Evolutionary conservation across 192 early-diverging fungal species (phyloP).

Genomic region (Geranomyces variabilis): DNA sequence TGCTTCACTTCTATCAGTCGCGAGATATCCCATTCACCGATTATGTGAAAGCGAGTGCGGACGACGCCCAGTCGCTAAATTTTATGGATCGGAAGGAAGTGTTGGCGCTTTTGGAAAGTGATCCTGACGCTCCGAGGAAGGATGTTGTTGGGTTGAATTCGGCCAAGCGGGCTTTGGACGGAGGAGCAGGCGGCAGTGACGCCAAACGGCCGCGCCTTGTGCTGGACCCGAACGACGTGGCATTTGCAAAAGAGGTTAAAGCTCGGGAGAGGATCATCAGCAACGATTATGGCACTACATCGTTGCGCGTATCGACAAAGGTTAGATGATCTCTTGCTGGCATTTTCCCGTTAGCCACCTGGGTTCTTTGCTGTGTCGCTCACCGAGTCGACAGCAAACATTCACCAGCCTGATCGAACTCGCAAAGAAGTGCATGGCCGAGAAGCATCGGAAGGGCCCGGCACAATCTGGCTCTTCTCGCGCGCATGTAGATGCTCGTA

Average conservation of each 20-base stretch:
- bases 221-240: conserved; percentile 31
- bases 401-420: conserved; percentile 27
- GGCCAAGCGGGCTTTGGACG: conserved; percentile 20
- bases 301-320: conserved; percentile 17
- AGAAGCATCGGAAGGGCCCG: conserved; percentile 3
- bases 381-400: conserved; percentile 2
- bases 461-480: conserved; percentile 4
- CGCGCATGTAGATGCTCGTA: neutral
- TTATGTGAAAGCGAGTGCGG: conserved; percentile 68
- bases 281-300: neutral
- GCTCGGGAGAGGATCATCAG: conserved; percentile 14
- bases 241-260: conserved; percentile 12
- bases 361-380: neutral
- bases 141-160: neutral
- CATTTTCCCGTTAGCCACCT: neutral
- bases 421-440: conserved; percentile 19
- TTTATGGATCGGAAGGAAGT: conserved; percentile 75
- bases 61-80: conserved; percentile 65
- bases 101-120: conserved; percentile 71
- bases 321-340: conserved; percentile 13
- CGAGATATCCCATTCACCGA: conserved; percentile 66
- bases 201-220: neutral
- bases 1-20: conserved; percentile 73
- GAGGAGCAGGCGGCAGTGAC: neutral
- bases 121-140: conserved; percentile 45